Evolutionary conservation across 495 filamentous ascomycete species (phyloP).

Genomic region (Penicillium lividum): DNA sequence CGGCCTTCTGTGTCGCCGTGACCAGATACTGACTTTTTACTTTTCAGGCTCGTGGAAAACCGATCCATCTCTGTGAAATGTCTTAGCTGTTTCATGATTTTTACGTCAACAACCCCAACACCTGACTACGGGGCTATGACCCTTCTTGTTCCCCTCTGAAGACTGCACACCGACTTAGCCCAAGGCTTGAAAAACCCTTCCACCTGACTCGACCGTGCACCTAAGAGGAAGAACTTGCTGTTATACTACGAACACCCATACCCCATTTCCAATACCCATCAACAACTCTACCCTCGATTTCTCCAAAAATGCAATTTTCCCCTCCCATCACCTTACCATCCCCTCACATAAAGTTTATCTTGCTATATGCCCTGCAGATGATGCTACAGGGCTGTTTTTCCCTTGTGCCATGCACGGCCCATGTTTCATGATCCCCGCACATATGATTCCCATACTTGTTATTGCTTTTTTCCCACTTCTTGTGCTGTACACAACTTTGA

Average conservation of each 20-base stretch:
- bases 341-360: not conserved
- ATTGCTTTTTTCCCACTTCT: conserved; percentile 4
- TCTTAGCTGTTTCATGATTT: not conserved
- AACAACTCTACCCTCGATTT: not conserved
- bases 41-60: conserved; percentile 39
- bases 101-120: not conserved
- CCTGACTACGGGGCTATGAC: not conserved
- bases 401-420: conserved; percentile 6
- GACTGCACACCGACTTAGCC: not conserved
- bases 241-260: not conserved
- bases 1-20: not conserved
- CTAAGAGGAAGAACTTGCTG: not conserved
- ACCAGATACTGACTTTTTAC: not conserved
- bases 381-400: not conserved
- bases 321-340: not conserved
- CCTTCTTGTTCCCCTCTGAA: not conserved
- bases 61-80: conserved; percentile 35
- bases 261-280: not conserved
- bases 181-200: not conserved
- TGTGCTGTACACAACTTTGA: conserved; percentile 15
- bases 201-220: not conserved
- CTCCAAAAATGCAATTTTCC: not conserved
- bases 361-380: too few species aligned
- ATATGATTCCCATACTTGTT: conserved; percentile 21
- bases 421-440: conserved; percentile 22